These are phyloP conservation scores for Isatis tinctoria DNA, from an alignment of 345 rosid genomes.

Conservation along the genomic window DNA sequence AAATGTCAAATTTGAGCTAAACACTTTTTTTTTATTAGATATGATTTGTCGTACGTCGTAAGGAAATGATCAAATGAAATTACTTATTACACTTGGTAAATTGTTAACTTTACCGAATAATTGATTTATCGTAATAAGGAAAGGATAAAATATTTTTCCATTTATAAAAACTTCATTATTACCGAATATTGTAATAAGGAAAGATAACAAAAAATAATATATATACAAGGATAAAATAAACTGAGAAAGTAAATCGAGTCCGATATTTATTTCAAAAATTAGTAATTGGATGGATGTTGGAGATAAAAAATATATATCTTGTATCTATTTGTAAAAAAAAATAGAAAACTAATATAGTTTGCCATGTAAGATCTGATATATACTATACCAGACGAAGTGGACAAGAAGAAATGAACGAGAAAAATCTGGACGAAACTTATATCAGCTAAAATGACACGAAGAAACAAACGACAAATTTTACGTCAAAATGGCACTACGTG, in stretches of 20 bases:
- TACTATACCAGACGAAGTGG: neutral
- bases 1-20: neutral
- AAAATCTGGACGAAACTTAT: no score
- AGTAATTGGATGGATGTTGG: neutral
- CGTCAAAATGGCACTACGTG: neutral
- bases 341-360: neutral
- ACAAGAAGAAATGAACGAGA: neutral
- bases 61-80: neutral
- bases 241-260: no score
- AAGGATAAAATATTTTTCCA: neutral
- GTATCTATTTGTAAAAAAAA: neutral
- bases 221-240: no score
- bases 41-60: neutral
- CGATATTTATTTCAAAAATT: neutral
- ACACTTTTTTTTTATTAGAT: neutral
- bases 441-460: neutral
- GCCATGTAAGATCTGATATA: no score
- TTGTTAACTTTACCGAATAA: no score
- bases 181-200: no score
- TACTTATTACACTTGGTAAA: no score
- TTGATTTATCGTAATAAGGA: no score
- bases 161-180: no score
- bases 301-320: neutral
- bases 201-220: no score
- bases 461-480: no score